phyloP scores from a whole-genome alignment of 2,329 filamentous ascomycete species.

The Colletotrichum tabaci region DNA sequence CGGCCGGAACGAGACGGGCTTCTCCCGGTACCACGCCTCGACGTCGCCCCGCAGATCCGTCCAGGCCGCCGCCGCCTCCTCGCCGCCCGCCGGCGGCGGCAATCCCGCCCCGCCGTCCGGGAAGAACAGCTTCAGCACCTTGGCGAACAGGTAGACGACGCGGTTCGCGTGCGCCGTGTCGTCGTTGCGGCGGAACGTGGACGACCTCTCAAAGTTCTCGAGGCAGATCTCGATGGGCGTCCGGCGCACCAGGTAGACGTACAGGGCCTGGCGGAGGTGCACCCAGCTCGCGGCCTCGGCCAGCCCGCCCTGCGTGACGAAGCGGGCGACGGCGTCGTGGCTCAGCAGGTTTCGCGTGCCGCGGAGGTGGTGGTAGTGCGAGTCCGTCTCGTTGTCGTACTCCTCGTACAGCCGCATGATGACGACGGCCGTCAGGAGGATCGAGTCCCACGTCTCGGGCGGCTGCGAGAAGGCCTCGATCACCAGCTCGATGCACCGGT shows the following conservation, averaged over 20 bases:
- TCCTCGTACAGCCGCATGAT: slow-evolving; percentile 65
- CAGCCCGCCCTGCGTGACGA: slow-evolving; percentile 55
- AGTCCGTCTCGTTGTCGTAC: slow-evolving; percentile 49
- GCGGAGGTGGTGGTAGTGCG: slow-evolving; percentile 56
- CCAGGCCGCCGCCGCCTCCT: slow-evolving; percentile 5
- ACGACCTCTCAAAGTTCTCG: slow-evolving; percentile 43
- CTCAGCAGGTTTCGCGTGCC: slow-evolving; percentile 56
- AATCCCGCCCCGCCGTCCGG: background rate
- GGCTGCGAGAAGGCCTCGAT: slow-evolving; percentile 61
- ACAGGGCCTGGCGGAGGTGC: slow-evolving; percentile 57
- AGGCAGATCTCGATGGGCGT: slow-evolving; percentile 44
- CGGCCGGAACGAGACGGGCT: slow-evolving; percentile 51
- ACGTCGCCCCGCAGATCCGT: slow-evolving; percentile 39
- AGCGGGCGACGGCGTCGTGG: slow-evolving; percentile 51
- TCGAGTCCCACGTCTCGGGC: slow-evolving; percentile 59
- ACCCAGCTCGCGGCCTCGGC: slow-evolving; percentile 58
- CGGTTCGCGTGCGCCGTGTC: slow-evolving; percentile 45
- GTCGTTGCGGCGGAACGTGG: slow-evolving; percentile 40
- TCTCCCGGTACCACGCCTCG: slow-evolving; percentile 50
- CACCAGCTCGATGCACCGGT: slow-evolving; percentile 61
- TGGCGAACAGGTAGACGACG: slow-evolving; percentile 44
- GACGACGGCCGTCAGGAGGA: slow-evolving; percentile 63
- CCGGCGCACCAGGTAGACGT: slow-evolving; percentile 51
- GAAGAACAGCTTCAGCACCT: slow-evolving; percentile 46
- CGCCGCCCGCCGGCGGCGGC: background rate